These are phyloP conservation scores for Wakefieldia striispora DNA, from an alignment of 768 basidiomycete genomes.

Conservation along the genomic window DNA sequence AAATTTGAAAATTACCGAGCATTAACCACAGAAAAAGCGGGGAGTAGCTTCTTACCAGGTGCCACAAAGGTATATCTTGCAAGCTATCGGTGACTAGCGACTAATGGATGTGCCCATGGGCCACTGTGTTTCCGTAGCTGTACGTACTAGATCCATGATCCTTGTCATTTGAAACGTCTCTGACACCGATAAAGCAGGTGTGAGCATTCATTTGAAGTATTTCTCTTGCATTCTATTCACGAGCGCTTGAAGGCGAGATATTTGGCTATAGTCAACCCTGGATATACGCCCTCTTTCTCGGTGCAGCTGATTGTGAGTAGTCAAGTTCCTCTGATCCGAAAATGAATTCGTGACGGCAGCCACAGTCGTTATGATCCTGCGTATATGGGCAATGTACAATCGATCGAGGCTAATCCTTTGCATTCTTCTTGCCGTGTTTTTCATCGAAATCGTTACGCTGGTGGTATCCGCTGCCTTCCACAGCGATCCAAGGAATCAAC, in stretches of 20 bases:
- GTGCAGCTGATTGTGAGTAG: too few species aligned
- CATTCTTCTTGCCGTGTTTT: not conserved
- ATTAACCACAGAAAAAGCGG: not conserved
- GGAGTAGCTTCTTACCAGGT: not conserved
- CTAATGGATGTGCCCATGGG: not conserved
- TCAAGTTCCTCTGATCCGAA: too few species aligned
- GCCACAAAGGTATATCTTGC: not conserved
- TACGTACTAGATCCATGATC: not conserved
- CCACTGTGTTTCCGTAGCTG: not conserved
- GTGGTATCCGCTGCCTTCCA: not conserved
- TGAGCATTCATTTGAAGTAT: not conserved
- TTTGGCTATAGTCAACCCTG: not conserved
- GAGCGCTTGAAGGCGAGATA: not conserved
- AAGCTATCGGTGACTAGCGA: too few species aligned
- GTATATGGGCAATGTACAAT: too few species aligned
- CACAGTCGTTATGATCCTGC: too few species aligned
- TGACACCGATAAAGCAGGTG: conserved; percentile 1
- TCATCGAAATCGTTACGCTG: not conserved
- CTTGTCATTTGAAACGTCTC: not conserved
- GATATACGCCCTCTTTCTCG: too few species aligned
- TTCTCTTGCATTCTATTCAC: not conserved
- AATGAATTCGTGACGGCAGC: too few species aligned
- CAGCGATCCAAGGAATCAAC: not conserved
- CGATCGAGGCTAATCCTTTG: too few species aligned
- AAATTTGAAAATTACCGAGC: too few species aligned